These are phyloP conservation scores for Annulohypoxylon truncatum DNA, from an alignment of 2,329 filamentous ascomycete genomes.

Conservation along the genomic window DNA sequence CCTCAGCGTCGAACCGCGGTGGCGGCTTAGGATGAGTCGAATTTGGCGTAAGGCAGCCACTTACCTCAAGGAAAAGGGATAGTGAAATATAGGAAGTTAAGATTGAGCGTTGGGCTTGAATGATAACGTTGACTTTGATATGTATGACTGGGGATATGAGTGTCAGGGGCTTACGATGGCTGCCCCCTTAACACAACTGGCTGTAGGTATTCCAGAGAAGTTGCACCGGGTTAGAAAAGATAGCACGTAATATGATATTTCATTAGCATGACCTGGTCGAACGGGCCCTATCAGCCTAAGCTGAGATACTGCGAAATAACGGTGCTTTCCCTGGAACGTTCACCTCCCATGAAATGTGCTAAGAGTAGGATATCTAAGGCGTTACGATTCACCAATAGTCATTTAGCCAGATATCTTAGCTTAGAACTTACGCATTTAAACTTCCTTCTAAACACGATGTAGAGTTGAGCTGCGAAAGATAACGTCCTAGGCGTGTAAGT, in stretches of 20 bases:
- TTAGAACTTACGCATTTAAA: background rate
- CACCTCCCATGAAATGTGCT: background rate
- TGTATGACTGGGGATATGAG: background rate
- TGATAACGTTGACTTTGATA: conserved; percentile 24
- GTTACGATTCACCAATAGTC: background rate
- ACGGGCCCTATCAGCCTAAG: too few species aligned
- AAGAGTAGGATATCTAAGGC: background rate
- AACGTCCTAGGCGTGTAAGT: background rate
- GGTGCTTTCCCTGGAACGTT: background rate
- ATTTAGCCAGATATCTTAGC: conserved; percentile 8
- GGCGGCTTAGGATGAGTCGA: conserved; percentile 30
- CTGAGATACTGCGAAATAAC: too few species aligned
- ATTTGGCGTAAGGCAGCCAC: conserved; percentile 5
- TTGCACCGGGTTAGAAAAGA: background rate
- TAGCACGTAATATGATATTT: background rate
- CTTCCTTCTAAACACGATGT: background rate
- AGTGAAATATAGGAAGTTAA: background rate
- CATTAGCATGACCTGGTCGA: background rate
- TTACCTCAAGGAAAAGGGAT: background rate
- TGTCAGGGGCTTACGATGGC: background rate
- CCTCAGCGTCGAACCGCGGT: conserved; percentile 41
- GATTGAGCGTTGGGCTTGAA: background rate
- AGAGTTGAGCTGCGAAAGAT: background rate
- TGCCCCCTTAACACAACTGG: background rate
- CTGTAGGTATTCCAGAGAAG: background rate